Base-by-base conservation (phyloP, 495 filamentous ascomycete species). In the Daldinia caldariorum region DNA sequence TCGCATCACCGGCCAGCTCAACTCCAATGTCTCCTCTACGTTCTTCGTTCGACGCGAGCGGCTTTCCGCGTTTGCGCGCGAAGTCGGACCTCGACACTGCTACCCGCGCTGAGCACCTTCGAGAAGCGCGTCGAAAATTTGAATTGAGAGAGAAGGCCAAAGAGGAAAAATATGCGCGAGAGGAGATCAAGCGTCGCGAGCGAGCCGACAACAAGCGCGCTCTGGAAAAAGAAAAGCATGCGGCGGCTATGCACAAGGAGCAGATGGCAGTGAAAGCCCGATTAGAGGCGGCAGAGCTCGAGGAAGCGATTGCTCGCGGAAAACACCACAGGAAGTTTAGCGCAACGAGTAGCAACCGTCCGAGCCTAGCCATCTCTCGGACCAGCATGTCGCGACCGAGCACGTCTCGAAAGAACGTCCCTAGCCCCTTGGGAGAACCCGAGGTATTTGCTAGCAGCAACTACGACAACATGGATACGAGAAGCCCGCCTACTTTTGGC, bases 161-260 rank as follows among this genome's bases (percentile, higher is more conserved):
- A 78, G 82, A 86, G 49, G 85, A 87, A 66, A 85, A 84, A 70
- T 83, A 83, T 55, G 85, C 82, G 41, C 84, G 82, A n/a, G 83
- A 86, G 61, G 79, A 85, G 79, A 82, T 87, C 69, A 78, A 77
- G 69, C 83, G 81, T 61, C 81, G 82, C 9, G 82, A 85, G 69
- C 80, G 81, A 32, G 78, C 78, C 29, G 80, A 83, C 56, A 82
- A 75, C 68, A 82, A 83, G 77, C 78, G 81, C 43, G 82, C 82
- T 18, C 74, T 63, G 26, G 78, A 81, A 47, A 72, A 79, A 45
- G 81, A 83, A 67, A 81, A 74, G 66, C 77, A 76, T 16, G 67
- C 74, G 8, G 76, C 75, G 0, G 72, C 67, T 3, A 16, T 58
- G 4, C 58, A 73, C 43, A 77, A 75, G 63, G 72, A 75, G 57